These are phyloP conservation scores for Epichloe elymi DNA, from an alignment of 2,329 filamentous ascomycete species.

Conservation along the genomic window DNA sequence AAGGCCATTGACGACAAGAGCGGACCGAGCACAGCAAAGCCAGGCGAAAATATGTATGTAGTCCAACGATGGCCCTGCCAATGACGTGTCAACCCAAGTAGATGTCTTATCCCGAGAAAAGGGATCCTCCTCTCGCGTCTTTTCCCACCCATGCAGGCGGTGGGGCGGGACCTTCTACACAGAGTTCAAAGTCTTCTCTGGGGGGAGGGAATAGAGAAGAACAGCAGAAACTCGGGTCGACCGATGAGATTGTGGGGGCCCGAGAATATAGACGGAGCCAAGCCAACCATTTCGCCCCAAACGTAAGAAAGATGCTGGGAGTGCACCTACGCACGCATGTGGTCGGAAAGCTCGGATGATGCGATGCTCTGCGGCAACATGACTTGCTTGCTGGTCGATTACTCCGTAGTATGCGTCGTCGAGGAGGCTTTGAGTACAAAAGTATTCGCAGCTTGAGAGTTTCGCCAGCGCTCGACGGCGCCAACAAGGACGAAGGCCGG, in stretches of 20 bases:
- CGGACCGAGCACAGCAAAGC: too few relatives aligned
- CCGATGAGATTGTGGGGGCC: too few relatives aligned
- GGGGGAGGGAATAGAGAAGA: not conserved
- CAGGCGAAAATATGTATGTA: not conserved
- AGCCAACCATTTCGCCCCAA: not conserved
- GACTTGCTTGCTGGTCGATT: not conserved
- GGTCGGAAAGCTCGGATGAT: not conserved
- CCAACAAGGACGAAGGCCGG: not conserved
- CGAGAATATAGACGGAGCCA: not conserved
- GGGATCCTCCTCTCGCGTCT: constrained; percentile 7
- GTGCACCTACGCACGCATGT: not conserved
- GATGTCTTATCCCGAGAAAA: constrained; percentile 15
- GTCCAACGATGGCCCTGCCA: not conserved
- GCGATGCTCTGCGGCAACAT: not conserved
- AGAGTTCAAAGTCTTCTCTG: not conserved
- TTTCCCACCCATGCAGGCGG: constrained; percentile 4
- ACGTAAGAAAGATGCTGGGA: not conserved
- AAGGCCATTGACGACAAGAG: too few relatives aligned
- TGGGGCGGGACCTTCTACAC: not conserved
- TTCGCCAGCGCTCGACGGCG: not conserved
- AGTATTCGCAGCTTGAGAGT: not conserved
- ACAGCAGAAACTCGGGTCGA: not conserved
- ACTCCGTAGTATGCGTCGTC: not conserved
- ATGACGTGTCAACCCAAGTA: constrained; percentile 13
- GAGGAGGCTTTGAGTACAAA: not conserved